These are phyloP conservation scores for Cochlearia excelsa DNA, from an alignment of 345 rosid genomes.

Conservation along the genomic window DNA sequence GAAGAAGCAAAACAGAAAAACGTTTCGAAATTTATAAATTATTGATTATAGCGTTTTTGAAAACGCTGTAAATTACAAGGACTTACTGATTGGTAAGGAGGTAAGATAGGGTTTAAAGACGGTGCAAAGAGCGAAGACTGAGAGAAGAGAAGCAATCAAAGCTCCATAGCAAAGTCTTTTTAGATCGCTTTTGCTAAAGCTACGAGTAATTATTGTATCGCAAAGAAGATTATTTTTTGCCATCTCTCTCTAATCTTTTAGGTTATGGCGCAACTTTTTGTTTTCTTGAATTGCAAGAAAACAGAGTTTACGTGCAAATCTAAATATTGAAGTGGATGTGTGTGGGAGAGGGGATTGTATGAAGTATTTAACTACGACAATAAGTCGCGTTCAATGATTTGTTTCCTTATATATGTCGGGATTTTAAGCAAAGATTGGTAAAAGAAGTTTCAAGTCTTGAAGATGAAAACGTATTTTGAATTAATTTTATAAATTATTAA, in stretches of 20 bases:
- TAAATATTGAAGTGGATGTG: not conserved
- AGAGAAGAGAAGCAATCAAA: slow-evolving; percentile 43
- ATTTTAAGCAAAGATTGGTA: slow-evolving; percentile 15
- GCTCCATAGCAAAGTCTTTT: slow-evolving; percentile 66
- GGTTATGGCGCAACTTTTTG: not conserved
- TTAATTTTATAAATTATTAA: slow-evolving; percentile 10
- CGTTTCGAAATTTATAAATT: not conserved
- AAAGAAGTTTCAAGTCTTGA: slow-evolving; percentile 19
- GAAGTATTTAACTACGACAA: not conserved
- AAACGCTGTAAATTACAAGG: slow-evolving; percentile 2
- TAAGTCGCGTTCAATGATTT: slow-evolving; percentile 7
- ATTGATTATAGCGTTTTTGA: not conserved
- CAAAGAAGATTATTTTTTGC: slow-evolving; percentile 38
- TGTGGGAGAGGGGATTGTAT: not conserved
- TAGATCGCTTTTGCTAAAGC: slow-evolving; percentile 66
- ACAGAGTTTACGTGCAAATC: slow-evolving; percentile 1
- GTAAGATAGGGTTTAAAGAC: slow-evolving; percentile 54
- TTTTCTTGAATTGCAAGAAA: slow-evolving; percentile 22
- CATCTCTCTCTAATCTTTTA: slow-evolving; percentile 9
- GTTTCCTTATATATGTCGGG: slow-evolving; percentile 10
- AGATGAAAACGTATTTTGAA: not conserved
- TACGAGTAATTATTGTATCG: slow-evolving; percentile 57
- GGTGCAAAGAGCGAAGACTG: slow-evolving; percentile 51
- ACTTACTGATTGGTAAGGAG: slow-evolving; percentile 47
- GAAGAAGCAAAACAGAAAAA: slow-evolving; percentile 20